Evolutionary conservation across 768 basidiomycete species (phyloP).

Genomic region (Mycena polygramma): DNA sequence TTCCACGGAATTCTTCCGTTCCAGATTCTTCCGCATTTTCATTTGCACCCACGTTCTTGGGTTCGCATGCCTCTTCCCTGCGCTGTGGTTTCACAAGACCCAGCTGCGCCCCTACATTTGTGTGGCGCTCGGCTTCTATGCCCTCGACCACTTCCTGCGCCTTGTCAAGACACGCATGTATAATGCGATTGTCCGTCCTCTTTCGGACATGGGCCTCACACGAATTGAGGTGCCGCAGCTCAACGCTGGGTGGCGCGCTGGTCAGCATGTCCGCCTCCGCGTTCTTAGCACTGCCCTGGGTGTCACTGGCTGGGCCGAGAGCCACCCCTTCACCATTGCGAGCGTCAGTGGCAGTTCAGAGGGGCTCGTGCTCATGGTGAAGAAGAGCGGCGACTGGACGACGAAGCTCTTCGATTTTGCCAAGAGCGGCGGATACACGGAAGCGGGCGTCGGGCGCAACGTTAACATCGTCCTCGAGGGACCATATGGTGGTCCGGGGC

Average conservation of each 20-base stretch:
- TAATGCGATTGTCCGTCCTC: slow-evolving; percentile 57
- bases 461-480: slow-evolving; percentile 59
- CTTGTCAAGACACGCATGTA: slow-evolving; percentile 61
- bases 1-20: slow-evolving; percentile 59
- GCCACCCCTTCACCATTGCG: slow-evolving; percentile 74
- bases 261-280: slow-evolving; percentile 73
- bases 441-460: slow-evolving; percentile 38
- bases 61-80: slow-evolving; percentile 55
- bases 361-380: slow-evolving; percentile 64
- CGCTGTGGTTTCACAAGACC: slow-evolving; percentile 56
- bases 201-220: slow-evolving; percentile 62
- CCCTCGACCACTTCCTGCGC: slow-evolving; percentile 61
- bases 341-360: slow-evolving; percentile 58
- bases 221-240: slow-evolving; percentile 60
- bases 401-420: slow-evolving; percentile 54
- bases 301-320: slow-evolving; percentile 55
- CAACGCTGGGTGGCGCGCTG: slow-evolving; percentile 68
- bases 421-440: slow-evolving; percentile 35
- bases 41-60: slow-evolving; percentile 62
- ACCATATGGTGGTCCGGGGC: slow-evolving; percentile 61
- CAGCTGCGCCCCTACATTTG: slow-evolving; percentile 55
- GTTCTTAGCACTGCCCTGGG: slow-evolving; percentile 59
- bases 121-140: slow-evolving; percentile 56
- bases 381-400: slow-evolving; percentile 65
- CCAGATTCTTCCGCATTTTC: slow-evolving; percentile 66